Conservation (phyloP, 1,284 basidiomycete genomes). For the Flammula alnicola region DNA sequence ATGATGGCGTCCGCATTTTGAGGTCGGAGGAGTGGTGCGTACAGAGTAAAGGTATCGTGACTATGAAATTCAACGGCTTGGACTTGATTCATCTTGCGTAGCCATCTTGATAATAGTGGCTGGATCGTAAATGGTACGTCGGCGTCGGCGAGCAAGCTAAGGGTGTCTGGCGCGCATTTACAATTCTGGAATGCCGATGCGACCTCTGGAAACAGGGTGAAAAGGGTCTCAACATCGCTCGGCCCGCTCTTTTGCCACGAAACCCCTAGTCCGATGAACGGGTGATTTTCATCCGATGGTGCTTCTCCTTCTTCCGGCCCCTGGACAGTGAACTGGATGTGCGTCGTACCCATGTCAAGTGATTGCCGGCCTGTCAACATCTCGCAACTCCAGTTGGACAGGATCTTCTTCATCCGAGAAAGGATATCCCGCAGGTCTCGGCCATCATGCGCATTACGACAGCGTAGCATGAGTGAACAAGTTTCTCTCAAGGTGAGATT, state of each 20-base stretch:
- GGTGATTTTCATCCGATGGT: constrained; percentile 4
- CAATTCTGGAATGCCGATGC: constrained; percentile 14
- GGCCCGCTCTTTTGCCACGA: constrained; percentile 8
- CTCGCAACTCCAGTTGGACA: constrained; percentile 21
- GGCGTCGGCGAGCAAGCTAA: constrained; percentile 2
- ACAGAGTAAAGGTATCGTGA: constrained; percentile 6
- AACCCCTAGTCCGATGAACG: constrained; percentile 15
- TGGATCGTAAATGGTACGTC: not conserved
- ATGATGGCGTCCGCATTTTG: not conserved
- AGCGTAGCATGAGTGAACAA: constrained; percentile 18
- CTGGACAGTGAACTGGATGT: constrained; percentile 13
- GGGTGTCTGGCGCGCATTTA: constrained; percentile 5
- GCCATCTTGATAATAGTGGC: constrained; percentile 12
- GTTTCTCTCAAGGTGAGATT: constrained; percentile 12
- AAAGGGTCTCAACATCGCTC: constrained; percentile 1
- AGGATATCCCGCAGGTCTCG: constrained; percentile 15
- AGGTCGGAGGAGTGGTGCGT: constrained; percentile 10
- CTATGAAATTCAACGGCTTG: constrained; percentile 17
- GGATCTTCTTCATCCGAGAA: constrained; percentile 5
- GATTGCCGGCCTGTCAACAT: constrained; percentile 16
- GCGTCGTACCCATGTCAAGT: constrained; percentile 16
- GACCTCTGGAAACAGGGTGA: constrained; percentile 13
- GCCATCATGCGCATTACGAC: constrained; percentile 10
- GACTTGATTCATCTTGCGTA: constrained; percentile 8
- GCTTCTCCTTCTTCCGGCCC: constrained; percentile 6